These are phyloP conservation scores for Podaxis sp. DNA, from an alignment of 768 basidiomycete genomes.

Conservation along the genomic window DNA sequence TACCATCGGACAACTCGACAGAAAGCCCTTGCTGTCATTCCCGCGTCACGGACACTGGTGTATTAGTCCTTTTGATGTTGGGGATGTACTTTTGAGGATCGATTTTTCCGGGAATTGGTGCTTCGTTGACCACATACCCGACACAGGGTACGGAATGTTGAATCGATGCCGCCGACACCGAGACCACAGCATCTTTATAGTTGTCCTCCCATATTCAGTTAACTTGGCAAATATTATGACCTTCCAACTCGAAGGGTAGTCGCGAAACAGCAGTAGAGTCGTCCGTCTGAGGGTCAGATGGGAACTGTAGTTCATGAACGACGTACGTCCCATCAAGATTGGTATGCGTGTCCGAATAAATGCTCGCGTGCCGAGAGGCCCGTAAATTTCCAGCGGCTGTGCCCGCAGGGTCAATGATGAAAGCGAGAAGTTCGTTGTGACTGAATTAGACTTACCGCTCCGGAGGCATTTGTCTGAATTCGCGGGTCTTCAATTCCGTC, in stretches of 20 bases:
- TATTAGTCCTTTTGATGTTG: conserved; percentile 66
- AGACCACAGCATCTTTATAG: conserved; percentile 52
- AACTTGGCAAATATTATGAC: conserved; percentile 60
- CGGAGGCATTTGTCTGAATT: conserved; percentile 30
- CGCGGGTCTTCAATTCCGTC: conserved; percentile 67
- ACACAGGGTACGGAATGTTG: conserved; percentile 79
- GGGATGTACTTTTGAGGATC: conserved; percentile 67
- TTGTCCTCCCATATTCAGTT: conserved; percentile 69
- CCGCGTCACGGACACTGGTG: conserved; percentile 66
- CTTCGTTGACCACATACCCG: conserved; percentile 74
- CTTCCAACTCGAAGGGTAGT: conserved; percentile 54
- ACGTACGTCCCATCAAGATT: conserved; percentile 68
- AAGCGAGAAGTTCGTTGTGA: neutral
- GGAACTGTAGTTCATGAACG: conserved; percentile 79
- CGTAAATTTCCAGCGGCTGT: conserved; percentile 81
- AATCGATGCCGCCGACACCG: conserved; percentile 78
- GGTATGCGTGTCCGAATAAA: conserved; percentile 78
- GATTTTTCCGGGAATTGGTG: conserved; percentile 75
- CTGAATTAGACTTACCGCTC: conserved; percentile 27
- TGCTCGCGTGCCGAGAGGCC: conserved; percentile 81
- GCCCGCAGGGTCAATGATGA: neutral
- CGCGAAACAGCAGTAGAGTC: conserved; percentile 47
- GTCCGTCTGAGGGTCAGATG: conserved; percentile 53
- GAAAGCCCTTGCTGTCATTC: conserved; percentile 64
- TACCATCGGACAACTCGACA: conserved; percentile 69